These are phyloP conservation scores for Pseudogymnoascus sp. DNA, from an alignment of 2,329 filamentous ascomycete genomes.

Conservation along the genomic window DNA sequence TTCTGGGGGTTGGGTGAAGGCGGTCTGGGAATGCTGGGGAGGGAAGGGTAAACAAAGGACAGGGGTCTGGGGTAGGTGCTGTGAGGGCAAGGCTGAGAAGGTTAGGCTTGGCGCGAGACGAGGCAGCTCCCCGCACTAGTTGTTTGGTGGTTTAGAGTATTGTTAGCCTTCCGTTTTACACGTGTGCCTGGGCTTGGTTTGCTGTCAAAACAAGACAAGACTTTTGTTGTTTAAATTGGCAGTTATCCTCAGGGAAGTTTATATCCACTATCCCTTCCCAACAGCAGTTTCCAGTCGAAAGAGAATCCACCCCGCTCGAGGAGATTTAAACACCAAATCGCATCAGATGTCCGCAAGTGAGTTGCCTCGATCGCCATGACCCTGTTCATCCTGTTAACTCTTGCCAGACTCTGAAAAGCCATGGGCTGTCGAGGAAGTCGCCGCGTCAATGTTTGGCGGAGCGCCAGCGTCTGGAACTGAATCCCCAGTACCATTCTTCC, in stretches of 20 bases:
- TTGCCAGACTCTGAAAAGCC: constrained; percentile 26
- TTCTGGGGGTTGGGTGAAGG: background rate
- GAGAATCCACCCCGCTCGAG: background rate
- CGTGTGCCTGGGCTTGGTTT: constrained; percentile 4
- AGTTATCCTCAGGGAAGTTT: background rate
- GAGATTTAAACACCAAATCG: background rate
- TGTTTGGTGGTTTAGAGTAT: background rate
- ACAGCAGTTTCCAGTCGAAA: background rate
- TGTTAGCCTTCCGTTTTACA: background rate
- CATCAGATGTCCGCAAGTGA: background rate
- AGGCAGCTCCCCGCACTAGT: background rate
- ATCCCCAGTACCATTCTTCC: constrained; percentile 86
- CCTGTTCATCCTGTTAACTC: background rate
- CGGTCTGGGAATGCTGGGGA: background rate
- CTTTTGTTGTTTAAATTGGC: background rate
- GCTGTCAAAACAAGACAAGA: background rate
- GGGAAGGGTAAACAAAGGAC: background rate
- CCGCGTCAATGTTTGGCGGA: constrained; percentile 52
- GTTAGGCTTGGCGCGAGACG: background rate
- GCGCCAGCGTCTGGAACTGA: constrained; percentile 50
- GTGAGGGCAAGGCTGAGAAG: background rate
- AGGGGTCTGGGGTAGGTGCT: background rate
- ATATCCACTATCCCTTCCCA: background rate
- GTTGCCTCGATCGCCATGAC: background rate
- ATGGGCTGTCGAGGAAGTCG: constrained; percentile 53